phyloP scores from a whole-genome alignment of 352 stramenopile species.

The Globisporangium recalcitrans region DNA sequence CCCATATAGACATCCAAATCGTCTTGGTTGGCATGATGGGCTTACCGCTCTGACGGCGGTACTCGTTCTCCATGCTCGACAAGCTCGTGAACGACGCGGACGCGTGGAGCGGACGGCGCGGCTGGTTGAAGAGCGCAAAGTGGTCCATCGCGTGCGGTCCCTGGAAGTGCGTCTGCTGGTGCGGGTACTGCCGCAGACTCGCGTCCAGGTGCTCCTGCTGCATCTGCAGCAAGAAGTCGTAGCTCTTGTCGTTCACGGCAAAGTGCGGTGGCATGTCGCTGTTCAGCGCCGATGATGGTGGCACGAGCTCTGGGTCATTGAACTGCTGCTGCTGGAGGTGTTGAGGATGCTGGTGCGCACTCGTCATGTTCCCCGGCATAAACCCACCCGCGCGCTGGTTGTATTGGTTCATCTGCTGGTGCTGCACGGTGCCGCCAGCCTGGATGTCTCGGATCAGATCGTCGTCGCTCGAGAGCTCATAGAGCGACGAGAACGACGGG shows the following conservation, averaged over 20 bases:
- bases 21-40: neutral
- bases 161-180: constrained; percentile 28
- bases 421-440: neutral
- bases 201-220: constrained; percentile 37
- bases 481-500: constrained; percentile 64
- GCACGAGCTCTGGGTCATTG: constrained; percentile 1
- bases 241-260: constrained; percentile 28
- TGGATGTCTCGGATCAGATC: constrained; percentile 41
- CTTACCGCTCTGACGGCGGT: constrained; percentile 43
- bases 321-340: neutral
- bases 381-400: neutral
- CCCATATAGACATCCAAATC: neutral
- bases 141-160: constrained; percentile 13
- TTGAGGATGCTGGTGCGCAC: neutral
- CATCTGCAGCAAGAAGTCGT: constrained; percentile 56
- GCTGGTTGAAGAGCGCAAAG: constrained; percentile 19
- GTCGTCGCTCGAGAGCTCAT: constrained; percentile 45
- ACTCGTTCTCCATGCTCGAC: constrained; percentile 68
- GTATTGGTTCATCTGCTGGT: neutral
- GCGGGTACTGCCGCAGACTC: constrained; percentile 37
- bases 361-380: constrained; percentile 5
- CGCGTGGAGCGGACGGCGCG: constrained; percentile 42
- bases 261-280: constrained; percentile 14
- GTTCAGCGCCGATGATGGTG: neutral
- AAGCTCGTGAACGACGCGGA: constrained; percentile 72